These are phyloP conservation scores for Leccinum rimulosum DNA, from an alignment of 768 basidiomycete genomes.

Conservation along the genomic window DNA sequence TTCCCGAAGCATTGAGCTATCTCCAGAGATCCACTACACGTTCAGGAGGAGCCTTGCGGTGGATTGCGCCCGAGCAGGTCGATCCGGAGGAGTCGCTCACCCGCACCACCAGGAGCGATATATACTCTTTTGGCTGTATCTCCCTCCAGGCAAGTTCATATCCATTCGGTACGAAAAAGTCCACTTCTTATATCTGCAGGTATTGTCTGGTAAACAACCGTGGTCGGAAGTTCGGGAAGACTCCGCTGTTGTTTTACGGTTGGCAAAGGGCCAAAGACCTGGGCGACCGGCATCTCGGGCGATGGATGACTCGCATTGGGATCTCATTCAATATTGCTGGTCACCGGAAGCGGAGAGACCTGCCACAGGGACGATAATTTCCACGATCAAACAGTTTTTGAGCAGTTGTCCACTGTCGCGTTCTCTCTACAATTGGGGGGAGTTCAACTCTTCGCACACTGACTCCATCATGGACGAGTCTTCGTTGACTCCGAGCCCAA, in stretches of 20 bases:
- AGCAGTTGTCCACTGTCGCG: neutral
- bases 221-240: neutral
- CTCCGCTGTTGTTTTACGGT: neutral
- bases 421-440: neutral
- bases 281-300: neutral
- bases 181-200: neutral
- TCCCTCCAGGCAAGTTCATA: neutral
- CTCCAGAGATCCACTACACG: neutral
- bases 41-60: neutral
- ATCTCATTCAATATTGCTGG: neutral
- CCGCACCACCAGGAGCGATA: neutral
- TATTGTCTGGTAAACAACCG: neutral
- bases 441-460: too few relatives aligned
- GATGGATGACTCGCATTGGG: too few relatives aligned
- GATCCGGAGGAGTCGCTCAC: neutral
- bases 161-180: neutral
- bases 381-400: neutral
- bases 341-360: neutral
- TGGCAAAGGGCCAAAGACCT: neutral
- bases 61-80: neutral
- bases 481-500: too few relatives aligned
- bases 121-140: neutral
- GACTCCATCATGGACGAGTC: too few relatives aligned
- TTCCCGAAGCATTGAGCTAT: neutral
- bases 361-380: neutral